Base-by-base conservation (phyloP, 495 filamentous ascomycete species). In the Trichocladium uniseriatum region DNA sequence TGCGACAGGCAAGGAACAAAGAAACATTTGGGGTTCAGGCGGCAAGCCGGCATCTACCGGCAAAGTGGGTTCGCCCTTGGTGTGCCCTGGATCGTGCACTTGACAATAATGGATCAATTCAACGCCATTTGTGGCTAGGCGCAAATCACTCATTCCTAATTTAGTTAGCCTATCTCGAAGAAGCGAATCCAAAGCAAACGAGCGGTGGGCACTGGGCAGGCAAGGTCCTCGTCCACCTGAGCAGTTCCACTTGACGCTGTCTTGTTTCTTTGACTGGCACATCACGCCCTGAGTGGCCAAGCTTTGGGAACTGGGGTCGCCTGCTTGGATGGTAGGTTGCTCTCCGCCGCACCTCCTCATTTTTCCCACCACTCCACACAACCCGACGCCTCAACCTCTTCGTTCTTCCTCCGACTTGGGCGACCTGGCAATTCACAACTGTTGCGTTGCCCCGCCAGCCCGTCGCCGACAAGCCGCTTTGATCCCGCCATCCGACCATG, bases 311-410 rank as follows among this genome's bases (percentile, higher is more conserved):
- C 66, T 64, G 39, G 56, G 51, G 49, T 52, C 38, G 51, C 51
- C 49, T 58, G 58, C 37, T 50, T 48, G 45, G n/a, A n/a, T n/a
- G n/a, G n/a, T n/a, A n/a, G n/a, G n/a, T 29, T 44, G 29, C 48
- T 64, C 47, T 62, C 56, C 53, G 53, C 70, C 57, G 61, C 55
- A 60, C 67, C 60, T 63, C 62, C 60, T 56, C 60, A 58, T 51
- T 64, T 63, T 65, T 66, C 60, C 60, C 58, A 51, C 56, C 49
- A 50, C 48, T 58, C 48, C 51, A 47, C 57, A 57, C n/a, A 40
- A 43, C 48, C 55, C 27, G 31, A n/a, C 49, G 51, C 34, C 43
- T 48, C 55, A 29, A 43, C 36, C 36, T 45, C 51, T 15, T 46
- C 39, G 40, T 41, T 31, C 43, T 46, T 32, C 28, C 36, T 11